phyloP scores from a whole-genome alignment of 306 rosid species.

The Sphenostylis stenocarpa region DNA sequence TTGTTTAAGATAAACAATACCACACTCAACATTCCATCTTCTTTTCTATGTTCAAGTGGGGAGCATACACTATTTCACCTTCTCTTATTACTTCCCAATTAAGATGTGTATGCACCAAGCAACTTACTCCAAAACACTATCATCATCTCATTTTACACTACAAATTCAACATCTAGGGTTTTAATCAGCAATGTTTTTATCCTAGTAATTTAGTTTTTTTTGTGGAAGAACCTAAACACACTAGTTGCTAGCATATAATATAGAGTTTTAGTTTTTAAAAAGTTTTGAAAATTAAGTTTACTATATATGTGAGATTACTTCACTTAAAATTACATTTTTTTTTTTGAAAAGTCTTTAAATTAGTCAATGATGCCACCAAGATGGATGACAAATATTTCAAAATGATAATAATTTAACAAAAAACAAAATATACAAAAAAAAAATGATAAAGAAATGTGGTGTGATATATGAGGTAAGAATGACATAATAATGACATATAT shows the following conservation, averaged over 20 bases:
- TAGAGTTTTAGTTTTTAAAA: too few relatives aligned
- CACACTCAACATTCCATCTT: background rate
- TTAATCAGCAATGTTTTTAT: too few relatives aligned
- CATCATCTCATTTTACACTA: background rate
- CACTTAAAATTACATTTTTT: too few relatives aligned
- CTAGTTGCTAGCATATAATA: background rate
- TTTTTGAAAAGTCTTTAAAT: too few relatives aligned
- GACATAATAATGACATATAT: constrained; percentile 23
- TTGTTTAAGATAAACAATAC: constrained; percentile 1
- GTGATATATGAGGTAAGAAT: constrained; percentile 43
- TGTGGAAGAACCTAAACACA: background rate
- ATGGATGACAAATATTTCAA: too few relatives aligned
- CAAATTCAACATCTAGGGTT: background rate
- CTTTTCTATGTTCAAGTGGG: constrained; percentile 4
- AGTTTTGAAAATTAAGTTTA: too few relatives aligned
- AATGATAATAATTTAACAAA: too few relatives aligned
- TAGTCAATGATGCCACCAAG: too few relatives aligned
- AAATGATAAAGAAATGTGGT: too few relatives aligned
- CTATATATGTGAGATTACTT: too few relatives aligned
- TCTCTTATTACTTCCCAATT: constrained; percentile 29
- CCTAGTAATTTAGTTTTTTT: background rate
- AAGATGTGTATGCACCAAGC: constrained; percentile 42
- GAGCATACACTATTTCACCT: background rate
- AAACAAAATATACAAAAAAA: too few relatives aligned
- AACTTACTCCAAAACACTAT: constrained; percentile 2